A percentile compares a stretch with the other conserved stretches of the same genome.
Conservation (phyloP, 2,329 filamentous ascomycete genomes). For the Claviceps humidiphila region DNA sequence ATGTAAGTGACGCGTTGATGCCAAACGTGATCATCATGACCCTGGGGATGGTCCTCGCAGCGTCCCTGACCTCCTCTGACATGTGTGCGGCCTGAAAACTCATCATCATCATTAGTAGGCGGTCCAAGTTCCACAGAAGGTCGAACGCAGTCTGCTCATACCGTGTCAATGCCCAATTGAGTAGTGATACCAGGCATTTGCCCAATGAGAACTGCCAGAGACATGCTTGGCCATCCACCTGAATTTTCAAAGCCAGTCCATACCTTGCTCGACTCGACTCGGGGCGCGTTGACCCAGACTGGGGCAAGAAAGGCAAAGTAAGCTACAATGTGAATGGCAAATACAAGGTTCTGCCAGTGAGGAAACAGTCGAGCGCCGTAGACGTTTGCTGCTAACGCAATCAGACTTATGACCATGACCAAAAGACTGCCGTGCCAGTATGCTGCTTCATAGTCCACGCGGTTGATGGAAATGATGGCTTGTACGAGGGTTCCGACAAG, state of each 20-base stretch:
- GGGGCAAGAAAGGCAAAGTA: constrained; percentile 8
- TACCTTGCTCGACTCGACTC: constrained; percentile 4
- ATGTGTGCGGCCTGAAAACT: constrained; percentile 5
- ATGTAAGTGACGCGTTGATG: background rate
- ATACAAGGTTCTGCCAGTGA: constrained; percentile 7
- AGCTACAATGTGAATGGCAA: constrained; percentile 7
- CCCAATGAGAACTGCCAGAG: constrained; percentile 8
- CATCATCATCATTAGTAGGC: background rate
- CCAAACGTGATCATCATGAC: constrained; percentile 5
- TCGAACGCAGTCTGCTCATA: background rate
- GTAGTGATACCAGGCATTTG: constrained; percentile 7
- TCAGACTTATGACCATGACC: constrained; percentile 4
- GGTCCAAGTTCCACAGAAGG: background rate
- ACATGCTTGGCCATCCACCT: constrained; percentile 7
- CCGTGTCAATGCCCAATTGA: constrained; percentile 8
- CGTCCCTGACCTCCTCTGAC: constrained; percentile 9
- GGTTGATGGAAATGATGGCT: constrained; percentile 7
- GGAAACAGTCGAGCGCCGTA: constrained; percentile 7
- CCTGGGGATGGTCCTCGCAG: constrained; percentile 6
- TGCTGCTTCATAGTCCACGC: constrained; percentile 3
- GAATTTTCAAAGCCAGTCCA: constrained; percentile 8
- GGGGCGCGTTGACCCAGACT: constrained; percentile 8
- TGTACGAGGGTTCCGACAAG: constrained; percentile 8
- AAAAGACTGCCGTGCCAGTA: constrained; percentile 9
- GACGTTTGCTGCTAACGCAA: constrained; percentile 4